A percentile compares a stretch with the other conserved stretches of the same genome.
Conservation (phyloP, 1,284 basidiomycete species). For the Anthracocystis walkeri region DNA sequence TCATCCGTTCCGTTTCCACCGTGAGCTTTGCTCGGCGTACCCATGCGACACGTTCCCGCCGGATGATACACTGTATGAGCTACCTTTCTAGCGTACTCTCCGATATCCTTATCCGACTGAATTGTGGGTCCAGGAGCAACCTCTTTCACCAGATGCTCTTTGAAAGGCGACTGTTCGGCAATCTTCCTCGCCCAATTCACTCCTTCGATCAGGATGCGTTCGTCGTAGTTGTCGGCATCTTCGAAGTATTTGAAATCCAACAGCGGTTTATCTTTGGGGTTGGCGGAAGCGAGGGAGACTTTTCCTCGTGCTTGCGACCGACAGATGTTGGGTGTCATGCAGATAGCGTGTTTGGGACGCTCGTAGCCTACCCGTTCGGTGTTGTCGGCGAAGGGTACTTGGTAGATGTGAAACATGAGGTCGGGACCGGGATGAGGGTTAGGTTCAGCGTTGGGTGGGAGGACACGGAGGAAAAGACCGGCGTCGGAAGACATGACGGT, state of each 20-base stretch:
- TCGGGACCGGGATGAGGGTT: constrained; percentile 65
- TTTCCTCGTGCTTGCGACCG: constrained; percentile 71
- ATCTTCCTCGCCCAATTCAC: constrained; percentile 73
- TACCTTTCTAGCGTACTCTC: constrained; percentile 66
- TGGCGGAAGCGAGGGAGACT: constrained; percentile 69
- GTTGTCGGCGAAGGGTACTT: constrained; percentile 67
- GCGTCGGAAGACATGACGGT: constrained; percentile 70
- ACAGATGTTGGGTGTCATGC: constrained; percentile 70
- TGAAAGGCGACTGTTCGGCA: constrained; percentile 71
- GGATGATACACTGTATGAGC: constrained; percentile 70
- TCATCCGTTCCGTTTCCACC: constrained; percentile 48
- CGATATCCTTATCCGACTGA: constrained; percentile 65
- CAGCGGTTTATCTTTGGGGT: constrained; percentile 71
- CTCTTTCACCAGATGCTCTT: constrained; percentile 70
- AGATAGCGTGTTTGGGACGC: constrained; percentile 69
- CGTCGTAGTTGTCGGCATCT: constrained; percentile 72
- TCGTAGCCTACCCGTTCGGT: constrained; percentile 68
- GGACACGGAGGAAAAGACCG: constrained; percentile 66
- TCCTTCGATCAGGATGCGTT: constrained; percentile 72
- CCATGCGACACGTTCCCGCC: constrained; percentile 69
- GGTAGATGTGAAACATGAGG: constrained; percentile 70
- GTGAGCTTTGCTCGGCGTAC: constrained; percentile 42
- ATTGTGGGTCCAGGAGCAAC: constrained; percentile 68
- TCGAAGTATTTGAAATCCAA: constrained; percentile 74
- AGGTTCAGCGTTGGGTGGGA: constrained; percentile 57